Base-by-base conservation (phyloP, 306 rosid genomes). In the Hippophae tibetana region DNA sequence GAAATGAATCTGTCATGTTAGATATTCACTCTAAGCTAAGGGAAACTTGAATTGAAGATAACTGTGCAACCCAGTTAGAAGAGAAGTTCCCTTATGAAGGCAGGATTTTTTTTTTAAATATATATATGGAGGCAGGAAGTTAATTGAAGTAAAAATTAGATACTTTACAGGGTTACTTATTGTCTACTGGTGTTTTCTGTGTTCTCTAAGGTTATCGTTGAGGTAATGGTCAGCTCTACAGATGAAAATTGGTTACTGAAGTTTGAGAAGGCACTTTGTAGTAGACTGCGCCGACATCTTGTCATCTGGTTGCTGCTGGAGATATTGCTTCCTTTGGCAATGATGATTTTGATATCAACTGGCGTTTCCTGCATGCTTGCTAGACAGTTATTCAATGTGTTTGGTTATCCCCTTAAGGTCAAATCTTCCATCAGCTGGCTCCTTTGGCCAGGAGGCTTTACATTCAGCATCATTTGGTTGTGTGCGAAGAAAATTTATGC, bases 381-480 rank as follows among this genome's bases (percentile, higher is more conserved):
- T 23, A 43, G 52, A 63, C 50, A 10, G 10, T 40, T 52, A 41
- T 43, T 52, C 10, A 52, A 49, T 23, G 23, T 43, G 40, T 42
- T 42, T 13, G 67, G 58, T 8, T 52, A 52, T 63, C 57, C 57
- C 50, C 7, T 52, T 12, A 57, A 27, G 23, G 50, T 51, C 18
- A 43, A 51, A 41, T 63, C 59, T 1, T 14, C 58, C 50, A 63
- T 52, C 43, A 57, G 53, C 49, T 51, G 52, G 23, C 23, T 42
- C 43, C 14, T 52, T 43, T 63, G 50, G 67, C 67, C 67, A n/a
- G 67, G 58, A 52, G 52, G 57, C 58, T 63, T 63, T 43, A 50
- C 51, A 5, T 42, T 52, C 12, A 52, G 67, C 50, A 23, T 63
- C 49, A 7, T 50, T 50, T 63, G 59, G 67, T 52, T 63, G 11